These are phyloP conservation scores for Coleophoma cylindrospora DNA, from an alignment of 2,329 filamentous ascomycete species.

Conservation along the genomic window DNA sequence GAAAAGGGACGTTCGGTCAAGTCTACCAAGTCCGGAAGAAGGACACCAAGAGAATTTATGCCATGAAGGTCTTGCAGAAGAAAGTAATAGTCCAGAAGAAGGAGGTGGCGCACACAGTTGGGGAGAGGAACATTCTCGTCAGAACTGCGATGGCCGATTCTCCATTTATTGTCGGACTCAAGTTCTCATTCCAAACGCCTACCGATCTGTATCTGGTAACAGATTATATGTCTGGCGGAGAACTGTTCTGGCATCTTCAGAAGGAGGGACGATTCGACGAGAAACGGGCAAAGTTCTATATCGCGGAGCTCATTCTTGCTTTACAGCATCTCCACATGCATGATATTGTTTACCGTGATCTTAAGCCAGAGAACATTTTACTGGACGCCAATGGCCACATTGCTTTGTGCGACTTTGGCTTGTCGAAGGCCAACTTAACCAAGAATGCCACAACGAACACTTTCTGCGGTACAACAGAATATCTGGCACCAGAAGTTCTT, in stretches of 20 bases:
- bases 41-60: conserved; percentile 92
- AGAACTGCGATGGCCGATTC: conserved; percentile 94
- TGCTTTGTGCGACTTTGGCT: conserved; percentile 92
- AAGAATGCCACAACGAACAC: conserved; percentile 98
- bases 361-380: conserved; percentile 97
- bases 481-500: conserved; percentile 90
- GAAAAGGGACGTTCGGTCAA: conserved; percentile 96
- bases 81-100: conserved; percentile 99
- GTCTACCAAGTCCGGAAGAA: conserved; percentile 98
- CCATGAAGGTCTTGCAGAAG: conserved; percentile 99
- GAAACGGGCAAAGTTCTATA: conserved; percentile 95
- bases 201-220: conserved; percentile 97
- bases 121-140: conserved; percentile 94
- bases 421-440: conserved; percentile 95
- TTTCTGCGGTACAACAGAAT: conserved; percentile 97
- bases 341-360: conserved; percentile 94
- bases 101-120: conserved; percentile 94
- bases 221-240: conserved; percentile 98
- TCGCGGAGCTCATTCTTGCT: conserved; percentile 92
- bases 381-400: conserved; percentile 97
- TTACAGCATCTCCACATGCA: conserved; percentile 94
- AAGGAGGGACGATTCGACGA: conserved; percentile 96
- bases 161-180: conserved; percentile 94
- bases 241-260: conserved; percentile 97
- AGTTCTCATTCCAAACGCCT: conserved; percentile 97